Conservation (phyloP, 2,329 filamentous ascomycete species). For the Periglandula ipomoeae region DNA sequence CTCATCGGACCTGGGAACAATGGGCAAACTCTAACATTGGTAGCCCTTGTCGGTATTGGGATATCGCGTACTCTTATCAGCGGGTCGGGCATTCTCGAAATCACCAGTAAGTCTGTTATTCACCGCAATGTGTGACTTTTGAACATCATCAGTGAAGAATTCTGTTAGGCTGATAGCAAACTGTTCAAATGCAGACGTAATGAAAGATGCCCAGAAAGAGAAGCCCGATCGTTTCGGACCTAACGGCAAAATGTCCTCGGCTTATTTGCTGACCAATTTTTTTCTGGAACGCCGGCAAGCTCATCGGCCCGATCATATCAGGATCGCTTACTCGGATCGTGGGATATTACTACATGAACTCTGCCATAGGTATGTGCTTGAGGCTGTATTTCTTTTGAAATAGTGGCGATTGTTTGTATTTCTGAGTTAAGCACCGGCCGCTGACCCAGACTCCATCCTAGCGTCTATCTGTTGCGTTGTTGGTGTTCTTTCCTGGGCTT, state of each 20-base stretch:
- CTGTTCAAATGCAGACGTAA: not conserved
- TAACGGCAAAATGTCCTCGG: not conserved
- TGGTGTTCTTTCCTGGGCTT: too few relatives aligned
- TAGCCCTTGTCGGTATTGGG: not conserved
- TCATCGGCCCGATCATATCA: not conserved
- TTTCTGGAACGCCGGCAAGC: not conserved
- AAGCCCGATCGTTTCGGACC: not conserved
- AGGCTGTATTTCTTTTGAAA: not conserved
- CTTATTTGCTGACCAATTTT: not conserved
- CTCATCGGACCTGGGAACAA: not conserved
- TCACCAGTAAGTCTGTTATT: not conserved
- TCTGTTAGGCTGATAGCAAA: not conserved
- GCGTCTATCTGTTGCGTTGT: too few relatives aligned
- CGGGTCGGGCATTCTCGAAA: not conserved
- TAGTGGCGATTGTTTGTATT: not conserved
- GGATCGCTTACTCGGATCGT: not conserved
- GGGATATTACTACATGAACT: constrained; percentile 2
- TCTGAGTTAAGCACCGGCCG: too few relatives aligned
- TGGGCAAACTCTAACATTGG: not conserved
- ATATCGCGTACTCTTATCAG: not conserved
- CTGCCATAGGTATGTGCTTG: not conserved
- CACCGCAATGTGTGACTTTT: not conserved
- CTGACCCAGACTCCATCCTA: too few relatives aligned
- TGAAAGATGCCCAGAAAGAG: not conserved
- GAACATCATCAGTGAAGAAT: not conserved